phyloP scores from a whole-genome alignment of 1,284 basidiomycete species.

The Phellopilus nigrolimitatus region DNA sequence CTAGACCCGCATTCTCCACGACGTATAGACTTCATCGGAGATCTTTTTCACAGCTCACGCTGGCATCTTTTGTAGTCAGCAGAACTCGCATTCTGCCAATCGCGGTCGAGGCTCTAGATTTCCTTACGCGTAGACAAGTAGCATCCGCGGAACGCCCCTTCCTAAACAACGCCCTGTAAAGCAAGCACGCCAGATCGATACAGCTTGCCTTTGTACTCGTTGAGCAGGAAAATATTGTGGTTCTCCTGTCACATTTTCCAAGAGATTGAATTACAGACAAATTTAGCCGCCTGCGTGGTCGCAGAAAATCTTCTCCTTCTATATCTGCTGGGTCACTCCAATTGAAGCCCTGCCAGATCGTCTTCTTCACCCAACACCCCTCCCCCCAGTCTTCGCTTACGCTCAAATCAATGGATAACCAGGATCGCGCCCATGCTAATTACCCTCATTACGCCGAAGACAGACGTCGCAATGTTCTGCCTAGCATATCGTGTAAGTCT shows the following conservation, averaged over 20 bases:
- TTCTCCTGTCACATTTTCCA: conserved; percentile 4
- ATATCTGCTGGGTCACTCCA: conserved; percentile 13
- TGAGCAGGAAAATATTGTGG: conserved; percentile 7
- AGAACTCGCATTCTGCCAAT: conserved; percentile 1
- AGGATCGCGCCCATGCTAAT: conserved; percentile 3
- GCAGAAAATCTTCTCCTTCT: conserved; percentile 9
- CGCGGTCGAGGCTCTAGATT: background rate
- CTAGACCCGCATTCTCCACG: conserved; percentile 16
- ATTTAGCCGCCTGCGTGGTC: conserved; percentile 11
- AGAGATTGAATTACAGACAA: conserved; percentile 9
- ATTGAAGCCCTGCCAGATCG: conserved; percentile 1
- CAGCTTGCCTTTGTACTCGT: conserved; percentile 10
- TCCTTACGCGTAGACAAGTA: conserved; percentile 2
- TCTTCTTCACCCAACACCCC: conserved; percentile 9
- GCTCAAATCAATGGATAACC: conserved; percentile 13
- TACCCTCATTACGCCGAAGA: conserved; percentile 10
- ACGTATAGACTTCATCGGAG: conserved; percentile 13
- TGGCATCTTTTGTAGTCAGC: conserved; percentile 12
- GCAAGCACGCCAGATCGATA: conserved; percentile 5
- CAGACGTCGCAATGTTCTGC: conserved; percentile 13
- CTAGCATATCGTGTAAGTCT: conserved; percentile 17
- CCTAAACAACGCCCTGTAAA: conserved; percentile 6
- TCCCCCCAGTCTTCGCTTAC: conserved; percentile 2
- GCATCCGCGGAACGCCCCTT: conserved; percentile 3
- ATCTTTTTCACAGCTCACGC: conserved; percentile 13